Evolutionary conservation across 257 asterid genomes (phyloP).

Genomic region (Solanum megistacrolobum): DNA sequence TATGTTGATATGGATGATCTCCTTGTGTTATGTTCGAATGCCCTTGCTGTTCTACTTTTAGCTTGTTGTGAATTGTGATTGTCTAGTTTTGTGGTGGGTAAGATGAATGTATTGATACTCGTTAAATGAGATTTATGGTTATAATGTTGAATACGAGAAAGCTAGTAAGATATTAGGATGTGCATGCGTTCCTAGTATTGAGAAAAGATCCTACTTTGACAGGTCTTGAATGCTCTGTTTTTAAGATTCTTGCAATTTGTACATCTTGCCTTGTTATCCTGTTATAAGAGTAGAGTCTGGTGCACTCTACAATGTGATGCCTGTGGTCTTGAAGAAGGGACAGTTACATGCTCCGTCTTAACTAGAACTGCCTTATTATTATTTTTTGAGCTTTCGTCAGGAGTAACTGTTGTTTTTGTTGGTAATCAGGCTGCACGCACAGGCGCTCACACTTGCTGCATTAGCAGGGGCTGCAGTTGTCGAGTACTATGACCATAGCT

Average conservation of each 20-base stretch:
- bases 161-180: background rate
- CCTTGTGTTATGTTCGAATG: background rate
- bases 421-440: slow-evolving; percentile 79
- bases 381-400: background rate
- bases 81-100: background rate
- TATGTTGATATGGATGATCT: background rate
- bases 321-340: background rate
- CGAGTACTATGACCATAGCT: slow-evolving; percentile 70
- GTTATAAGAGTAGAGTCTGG: background rate
- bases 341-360: background rate
- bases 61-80: background rate
- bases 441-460: slow-evolving; percentile 86
- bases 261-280: background rate
- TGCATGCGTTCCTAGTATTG: background rate
- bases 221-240: background rate
- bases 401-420: background rate
- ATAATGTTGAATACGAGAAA: background rate
- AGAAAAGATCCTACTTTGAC: background rate
- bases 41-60: background rate
- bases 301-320: background rate
- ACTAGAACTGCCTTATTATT: background rate
- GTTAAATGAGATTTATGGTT: background rate
- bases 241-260: background rate
- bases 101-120: background rate
- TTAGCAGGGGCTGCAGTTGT: slow-evolving; percentile 70